Base-by-base conservation (phyloP, 345 rosid genomes). In the Euphorbia lathyris region DNA sequence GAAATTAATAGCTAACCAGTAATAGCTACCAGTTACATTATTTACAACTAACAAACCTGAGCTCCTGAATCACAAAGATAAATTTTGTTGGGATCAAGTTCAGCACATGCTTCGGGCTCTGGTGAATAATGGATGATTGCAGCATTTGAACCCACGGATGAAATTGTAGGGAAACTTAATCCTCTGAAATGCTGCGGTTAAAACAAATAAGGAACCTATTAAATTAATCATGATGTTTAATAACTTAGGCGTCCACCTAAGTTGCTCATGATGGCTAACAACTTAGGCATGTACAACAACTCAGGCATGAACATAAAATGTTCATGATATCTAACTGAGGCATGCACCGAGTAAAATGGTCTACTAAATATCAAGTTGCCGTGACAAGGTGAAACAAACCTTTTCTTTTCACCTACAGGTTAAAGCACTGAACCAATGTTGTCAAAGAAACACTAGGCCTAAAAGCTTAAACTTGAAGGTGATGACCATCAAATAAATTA, bases 31-130 rank as follows among this genome's bases (percentile, higher is more conserved):
- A 25, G 52, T 11, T 62, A 67, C 66, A 64, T 25, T 60, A 71
- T 58, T 9, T 20, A 27, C 17, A 17, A 23, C 17, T 45, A 58
- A 56, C 83, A 77, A 78, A 95, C 98, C 99, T 90, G 98, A 38
- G 96, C 99, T 83, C 98, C 98, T 30, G 99, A 95, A 86, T 95
- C 99, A 87, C 85, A 85, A 9, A 95, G 80, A 79, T 95, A 90
- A 65, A 92, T 92, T 72, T 75, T 87, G 79, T 89, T 70, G 0
- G 96, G 91, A 77, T 90, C 85, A 81, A 95, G 82, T 79, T 95
- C 98, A 1, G 98, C 89, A 76, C 99, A 95, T 45, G 83, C 81
- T 66, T 90, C 87, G 32, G 83, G 83, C 55, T 87, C 74, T 1
- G 96, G 99, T 64, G 80, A 71, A 77, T 95, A 95, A 78, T 95